phyloP scores from a whole-genome alignment of 495 filamentous ascomycete genomes.

The Penicillium psychrofluorescens region DNA sequence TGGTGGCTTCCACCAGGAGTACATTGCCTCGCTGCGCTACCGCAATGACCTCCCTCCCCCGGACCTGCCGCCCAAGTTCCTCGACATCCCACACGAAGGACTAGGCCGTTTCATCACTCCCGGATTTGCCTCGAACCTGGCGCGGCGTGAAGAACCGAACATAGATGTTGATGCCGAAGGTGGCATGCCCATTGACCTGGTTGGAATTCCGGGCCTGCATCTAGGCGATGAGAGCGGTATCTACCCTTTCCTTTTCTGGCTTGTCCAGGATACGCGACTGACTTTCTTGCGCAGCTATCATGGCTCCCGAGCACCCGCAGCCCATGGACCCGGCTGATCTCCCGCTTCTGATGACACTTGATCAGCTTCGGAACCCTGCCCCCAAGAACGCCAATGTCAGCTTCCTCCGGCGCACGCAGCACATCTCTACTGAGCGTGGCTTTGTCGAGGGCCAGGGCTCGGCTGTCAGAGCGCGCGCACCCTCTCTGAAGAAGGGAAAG shows the following conservation, averaged over 20 bases:
- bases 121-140: conserved; percentile 77
- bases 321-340: conserved; percentile 75
- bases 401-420: conserved; percentile 93
- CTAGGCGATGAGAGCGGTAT: conserved; percentile 91
- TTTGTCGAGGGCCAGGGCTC: conserved; percentile 32
- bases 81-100: conserved; percentile 91
- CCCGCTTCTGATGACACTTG: conserved; percentile 68
- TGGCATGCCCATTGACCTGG: conserved; percentile 92
- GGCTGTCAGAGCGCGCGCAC: conserved; percentile 25
- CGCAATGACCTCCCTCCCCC: conserved; percentile 92
- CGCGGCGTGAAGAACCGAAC: conserved; percentile 85
- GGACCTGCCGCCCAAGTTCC: conserved; percentile 87
- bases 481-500: conserved; percentile 34
- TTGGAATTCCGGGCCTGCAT: conserved; percentile 90
- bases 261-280: conserved; percentile 1
- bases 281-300: conserved; percentile 55
- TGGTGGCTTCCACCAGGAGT: conserved; percentile 83
- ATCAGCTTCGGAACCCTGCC: conserved; percentile 74
- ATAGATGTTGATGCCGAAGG: conserved; percentile 97
- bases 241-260: conserved; percentile 22
- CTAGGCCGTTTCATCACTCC: conserved; percentile 81
- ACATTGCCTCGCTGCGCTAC: conserved; percentile 90
- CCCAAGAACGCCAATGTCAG: conserved; percentile 65
- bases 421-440: conserved; percentile 70
- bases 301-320: conserved; percentile 61